A percentile compares a stretch with the other conserved stretches of the same genome.
Evolutionary conservation across 2,329 filamentous ascomycete species (phyloP).

Genomic region (Sclerotinia trifoliorum): DNA sequence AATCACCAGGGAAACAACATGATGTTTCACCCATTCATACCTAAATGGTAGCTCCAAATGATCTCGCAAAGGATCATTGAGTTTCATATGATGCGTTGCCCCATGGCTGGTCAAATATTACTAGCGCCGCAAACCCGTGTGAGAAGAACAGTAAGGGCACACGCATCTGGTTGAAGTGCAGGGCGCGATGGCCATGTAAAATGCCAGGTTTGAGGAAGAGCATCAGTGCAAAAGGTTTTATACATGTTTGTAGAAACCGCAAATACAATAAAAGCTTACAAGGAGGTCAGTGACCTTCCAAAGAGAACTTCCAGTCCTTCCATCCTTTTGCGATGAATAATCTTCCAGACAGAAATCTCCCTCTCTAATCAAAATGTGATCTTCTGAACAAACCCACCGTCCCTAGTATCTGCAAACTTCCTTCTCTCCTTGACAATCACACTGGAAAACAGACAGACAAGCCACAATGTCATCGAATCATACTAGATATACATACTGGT

Average conservation of each 20-base stretch:
- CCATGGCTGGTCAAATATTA: not conserved
- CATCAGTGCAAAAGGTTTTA: not conserved
- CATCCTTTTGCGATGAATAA: not conserved
- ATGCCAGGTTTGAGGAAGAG: not conserved
- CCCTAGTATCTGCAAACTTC: no score
- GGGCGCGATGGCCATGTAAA: not conserved
- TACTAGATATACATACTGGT: no score
- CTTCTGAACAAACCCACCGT: no score
- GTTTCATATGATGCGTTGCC: not conserved
- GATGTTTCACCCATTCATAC: not conserved
- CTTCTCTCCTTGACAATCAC: no score
- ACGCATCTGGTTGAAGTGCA: not conserved
- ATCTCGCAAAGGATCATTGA: not conserved
- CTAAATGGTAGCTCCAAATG: not conserved
- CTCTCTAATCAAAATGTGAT: not conserved
- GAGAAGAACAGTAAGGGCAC: not conserved
- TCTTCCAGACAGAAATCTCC: not conserved
- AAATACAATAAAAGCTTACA: not conserved
- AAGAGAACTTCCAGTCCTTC: not conserved
- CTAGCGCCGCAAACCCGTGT: not conserved
- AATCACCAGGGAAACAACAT: not conserved
- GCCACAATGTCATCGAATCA: no score
- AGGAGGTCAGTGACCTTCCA: not conserved
- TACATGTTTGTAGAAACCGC: not conserved
- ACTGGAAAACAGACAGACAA: no score